A percentile compares a stretch with the other conserved stretches of the same genome.
These are phyloP conservation scores for Candida fluviatilis DNA, from an alignment of 805 yeast species.

Conservation along the genomic window DNA sequence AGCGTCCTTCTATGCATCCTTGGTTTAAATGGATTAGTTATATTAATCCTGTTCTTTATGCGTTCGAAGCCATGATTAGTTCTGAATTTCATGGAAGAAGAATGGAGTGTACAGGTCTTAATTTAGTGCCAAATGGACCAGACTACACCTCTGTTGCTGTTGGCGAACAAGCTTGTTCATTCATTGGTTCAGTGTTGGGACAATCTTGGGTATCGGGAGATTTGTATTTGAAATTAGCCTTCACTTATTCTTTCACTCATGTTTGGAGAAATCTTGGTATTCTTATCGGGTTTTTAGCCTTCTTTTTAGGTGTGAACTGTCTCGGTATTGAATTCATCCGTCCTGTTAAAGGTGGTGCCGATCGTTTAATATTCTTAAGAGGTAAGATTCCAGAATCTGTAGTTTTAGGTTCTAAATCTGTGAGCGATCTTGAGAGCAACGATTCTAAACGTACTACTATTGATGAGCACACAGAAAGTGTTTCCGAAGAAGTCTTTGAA, in stretches of 20 bases:
- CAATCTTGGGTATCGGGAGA: constrained; percentile 27
- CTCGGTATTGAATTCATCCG: constrained; percentile 23
- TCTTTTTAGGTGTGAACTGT: constrained; percentile 18
- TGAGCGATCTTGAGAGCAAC: constrained; percentile 10
- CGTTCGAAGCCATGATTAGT: constrained; percentile 25
- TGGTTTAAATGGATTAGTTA: constrained; percentile 39
- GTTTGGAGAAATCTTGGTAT: constrained; percentile 48
- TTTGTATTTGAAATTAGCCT: constrained; percentile 27
- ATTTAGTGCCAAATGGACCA: constrained; percentile 23
- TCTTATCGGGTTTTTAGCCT: constrained; percentile 27
- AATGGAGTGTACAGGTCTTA: constrained; percentile 19
- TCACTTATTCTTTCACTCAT: constrained; percentile 32
- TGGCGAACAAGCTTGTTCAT: constrained; percentile 15
- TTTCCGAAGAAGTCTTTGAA: constrained; percentile 9
- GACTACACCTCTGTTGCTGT: constrained; percentile 14
- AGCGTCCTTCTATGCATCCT: constrained; percentile 30
- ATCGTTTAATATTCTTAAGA: constrained; percentile 24
- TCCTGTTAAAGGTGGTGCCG: constrained; percentile 31
- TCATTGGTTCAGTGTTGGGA: constrained; percentile 16
- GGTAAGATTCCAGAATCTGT: constrained; percentile 19
- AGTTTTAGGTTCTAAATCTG: constrained; percentile 11
- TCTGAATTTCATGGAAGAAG: constrained; percentile 27
- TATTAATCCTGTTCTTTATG: constrained; percentile 26
- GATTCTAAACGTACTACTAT: not conserved
- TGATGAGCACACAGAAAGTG: constrained; percentile 2